These are phyloP conservation scores for Juglanconis sp. DNA, from an alignment of 2,329 filamentous ascomycete genomes.

Conservation along the genomic window DNA sequence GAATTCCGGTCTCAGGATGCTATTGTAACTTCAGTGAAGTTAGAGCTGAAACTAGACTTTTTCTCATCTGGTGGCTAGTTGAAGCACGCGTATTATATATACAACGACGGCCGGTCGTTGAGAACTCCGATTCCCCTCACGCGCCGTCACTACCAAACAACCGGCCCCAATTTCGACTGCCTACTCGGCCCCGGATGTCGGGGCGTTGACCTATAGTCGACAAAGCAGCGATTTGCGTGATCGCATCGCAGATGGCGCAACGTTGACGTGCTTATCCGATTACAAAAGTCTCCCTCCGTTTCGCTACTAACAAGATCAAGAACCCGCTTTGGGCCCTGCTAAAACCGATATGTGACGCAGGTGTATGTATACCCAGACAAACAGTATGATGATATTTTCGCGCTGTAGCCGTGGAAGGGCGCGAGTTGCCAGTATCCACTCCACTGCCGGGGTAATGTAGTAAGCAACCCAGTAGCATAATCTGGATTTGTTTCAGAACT, in stretches of 20 bases:
- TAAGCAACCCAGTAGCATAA: too few species aligned
- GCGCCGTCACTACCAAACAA: background rate
- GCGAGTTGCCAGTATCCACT: too few species aligned
- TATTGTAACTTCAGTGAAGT: too few species aligned
- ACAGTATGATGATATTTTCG: too few species aligned
- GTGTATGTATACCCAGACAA: too few species aligned
- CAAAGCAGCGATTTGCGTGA: constrained; percentile 1
- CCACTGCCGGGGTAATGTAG: too few species aligned
- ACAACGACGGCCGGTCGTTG: background rate
- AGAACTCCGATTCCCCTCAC: constrained; percentile 5
- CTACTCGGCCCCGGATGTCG: constrained; percentile 4
- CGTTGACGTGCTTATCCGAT: constrained; percentile 9
- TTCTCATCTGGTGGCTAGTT: too few species aligned
- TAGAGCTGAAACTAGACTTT: too few species aligned
- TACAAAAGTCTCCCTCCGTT: background rate
- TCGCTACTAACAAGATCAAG: background rate
- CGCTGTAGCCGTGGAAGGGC: too few species aligned
- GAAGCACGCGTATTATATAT: background rate
- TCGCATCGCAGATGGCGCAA: constrained; percentile 5
- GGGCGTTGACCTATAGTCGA: constrained; percentile 7
- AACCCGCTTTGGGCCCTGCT: background rate
- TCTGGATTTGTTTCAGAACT: too few species aligned
- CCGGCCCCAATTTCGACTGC: background rate
- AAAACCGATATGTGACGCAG: too few species aligned
- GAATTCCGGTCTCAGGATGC: background rate